Evolutionary conservation across 768 basidiomycete genomes (phyloP).

Genomic region (Crassisporium funariophilum): DNA sequence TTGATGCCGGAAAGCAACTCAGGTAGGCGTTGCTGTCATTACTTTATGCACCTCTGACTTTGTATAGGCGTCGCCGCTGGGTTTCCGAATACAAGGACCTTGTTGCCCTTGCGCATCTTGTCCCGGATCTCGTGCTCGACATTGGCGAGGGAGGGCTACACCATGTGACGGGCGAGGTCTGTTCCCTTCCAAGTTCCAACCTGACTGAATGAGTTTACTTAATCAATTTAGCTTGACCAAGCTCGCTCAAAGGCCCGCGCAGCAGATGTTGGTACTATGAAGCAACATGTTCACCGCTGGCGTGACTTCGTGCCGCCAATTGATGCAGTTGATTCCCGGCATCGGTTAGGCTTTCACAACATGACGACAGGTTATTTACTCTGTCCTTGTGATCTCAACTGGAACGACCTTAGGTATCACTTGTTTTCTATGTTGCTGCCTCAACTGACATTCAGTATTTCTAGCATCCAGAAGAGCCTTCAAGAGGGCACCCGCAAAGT

Average conservation of each 20-base stretch:
- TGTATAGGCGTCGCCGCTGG: conserved; percentile 4
- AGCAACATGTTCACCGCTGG: conserved; percentile 6
- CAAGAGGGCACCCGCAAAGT: conserved; percentile 1
- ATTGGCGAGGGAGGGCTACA: conserved; percentile 5
- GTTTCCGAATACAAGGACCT: conserved; percentile 4
- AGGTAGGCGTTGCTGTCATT: not conserved
- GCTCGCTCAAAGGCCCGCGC: conserved; percentile 5
- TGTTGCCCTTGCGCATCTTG: not conserved
- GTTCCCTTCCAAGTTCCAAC: not conserved
- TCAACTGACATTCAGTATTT: not conserved
- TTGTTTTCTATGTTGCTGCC: not conserved
- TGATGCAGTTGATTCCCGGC: conserved; percentile 1
- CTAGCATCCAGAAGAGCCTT: not conserved
- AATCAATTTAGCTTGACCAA: not conserved
- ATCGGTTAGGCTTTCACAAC: conserved; percentile 4
- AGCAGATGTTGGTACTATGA: conserved; percentile 2
- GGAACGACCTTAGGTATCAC: conserved; percentile 1
- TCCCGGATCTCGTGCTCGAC: conserved; percentile 4
- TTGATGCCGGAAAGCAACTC: conserved; percentile 1
- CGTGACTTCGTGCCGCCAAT: not conserved
- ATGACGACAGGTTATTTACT: not conserved
- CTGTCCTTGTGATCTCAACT: conserved; percentile 2
- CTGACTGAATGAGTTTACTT: not conserved
- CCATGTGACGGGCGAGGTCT: not conserved
- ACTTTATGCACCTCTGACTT: not conserved